phyloP scores from a whole-genome alignment of 495 filamentous ascomycete genomes.

The Neurospora sp. region DNA sequence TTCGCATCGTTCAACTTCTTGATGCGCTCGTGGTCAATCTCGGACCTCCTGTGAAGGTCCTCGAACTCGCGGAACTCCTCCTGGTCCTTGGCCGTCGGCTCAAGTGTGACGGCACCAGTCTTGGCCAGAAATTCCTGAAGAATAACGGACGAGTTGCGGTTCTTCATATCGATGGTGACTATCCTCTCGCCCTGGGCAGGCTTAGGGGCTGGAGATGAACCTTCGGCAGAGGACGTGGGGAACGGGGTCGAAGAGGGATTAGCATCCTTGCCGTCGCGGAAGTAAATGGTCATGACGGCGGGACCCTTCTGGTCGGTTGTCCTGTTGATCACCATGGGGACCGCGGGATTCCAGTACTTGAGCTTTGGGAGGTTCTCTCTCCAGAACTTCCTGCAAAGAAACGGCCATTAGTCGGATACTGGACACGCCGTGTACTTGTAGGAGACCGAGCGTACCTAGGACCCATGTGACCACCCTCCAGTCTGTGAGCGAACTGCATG shows the following conservation, averaged over 20 bases:
- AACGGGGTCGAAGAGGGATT: constrained; percentile 12
- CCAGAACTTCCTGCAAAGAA: constrained; percentile 68
- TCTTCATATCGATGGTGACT: constrained; percentile 54
- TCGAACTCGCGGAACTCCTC: constrained; percentile 48
- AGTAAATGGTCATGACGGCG: constrained; percentile 69
- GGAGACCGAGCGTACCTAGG: constrained; percentile 48
- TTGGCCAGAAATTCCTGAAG: constrained; percentile 53
- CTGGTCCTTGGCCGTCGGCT: constrained; percentile 51
- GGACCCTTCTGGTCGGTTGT: constrained; percentile 44
- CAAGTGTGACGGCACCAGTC: constrained; percentile 56
- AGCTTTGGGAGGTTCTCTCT: constrained; percentile 67
- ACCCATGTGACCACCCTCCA: constrained; percentile 64
- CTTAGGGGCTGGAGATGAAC: constrained; percentile 29
- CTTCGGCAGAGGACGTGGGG: constrained; percentile 18
- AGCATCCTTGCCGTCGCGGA: constrained; percentile 31
- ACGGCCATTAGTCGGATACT: not conserved
- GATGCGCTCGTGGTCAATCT: constrained; percentile 48
- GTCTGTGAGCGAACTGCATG: constrained; percentile 62
- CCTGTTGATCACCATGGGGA: constrained; percentile 74
- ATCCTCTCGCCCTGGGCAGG: constrained; percentile 33
- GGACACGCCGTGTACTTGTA: not conserved
- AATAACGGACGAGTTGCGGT: constrained; percentile 52
- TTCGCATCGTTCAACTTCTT: constrained; percentile 51
- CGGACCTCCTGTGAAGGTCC: constrained; percentile 40
- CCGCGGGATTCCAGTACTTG: constrained; percentile 85